Conservation (phyloP, 306 rosid species). For the Cicer yamashitae region DNA sequence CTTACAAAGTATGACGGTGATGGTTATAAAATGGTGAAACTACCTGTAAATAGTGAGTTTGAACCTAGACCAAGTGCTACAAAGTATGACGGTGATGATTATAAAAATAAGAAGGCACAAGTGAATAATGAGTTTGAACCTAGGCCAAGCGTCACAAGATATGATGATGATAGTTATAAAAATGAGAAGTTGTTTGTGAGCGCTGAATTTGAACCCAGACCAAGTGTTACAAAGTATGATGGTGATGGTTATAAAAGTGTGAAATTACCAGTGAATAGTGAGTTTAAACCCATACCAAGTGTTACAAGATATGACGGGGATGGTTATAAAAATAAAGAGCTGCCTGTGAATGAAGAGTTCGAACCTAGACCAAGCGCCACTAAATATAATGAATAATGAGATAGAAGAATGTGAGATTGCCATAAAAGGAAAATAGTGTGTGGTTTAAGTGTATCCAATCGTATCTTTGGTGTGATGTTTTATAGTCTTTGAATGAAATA, state of each 20-base stretch:
- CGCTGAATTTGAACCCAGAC: constrained; percentile 32
- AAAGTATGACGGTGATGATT: not conserved
- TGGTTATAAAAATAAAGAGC: not conserved
- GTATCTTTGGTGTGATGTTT: too few species aligned
- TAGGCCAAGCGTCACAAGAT: not conserved
- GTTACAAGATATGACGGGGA: not conserved
- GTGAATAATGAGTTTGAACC: not conserved
- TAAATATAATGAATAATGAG: not conserved
- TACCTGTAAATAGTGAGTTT: too few species aligned
- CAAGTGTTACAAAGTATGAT: not conserved
- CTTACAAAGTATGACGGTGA: not conserved
- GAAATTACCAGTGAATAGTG: not conserved
- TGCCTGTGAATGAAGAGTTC: not conserved
- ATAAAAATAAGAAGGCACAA: not conserved
- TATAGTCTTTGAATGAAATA: too few species aligned
- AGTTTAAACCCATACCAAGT: constrained; percentile 1
- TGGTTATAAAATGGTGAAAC: not conserved
- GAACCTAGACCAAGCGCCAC: constrained; percentile 3
- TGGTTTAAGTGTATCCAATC: too few species aligned
- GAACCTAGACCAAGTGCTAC: not conserved
- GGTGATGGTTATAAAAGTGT: not conserved
- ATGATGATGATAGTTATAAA: not conserved
- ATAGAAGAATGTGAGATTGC: too few species aligned
- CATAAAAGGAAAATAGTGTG: too few species aligned
- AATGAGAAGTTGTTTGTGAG: not conserved